Conservation (phyloP, 805 yeast species). For the Barnettozyma salicaria region DNA sequence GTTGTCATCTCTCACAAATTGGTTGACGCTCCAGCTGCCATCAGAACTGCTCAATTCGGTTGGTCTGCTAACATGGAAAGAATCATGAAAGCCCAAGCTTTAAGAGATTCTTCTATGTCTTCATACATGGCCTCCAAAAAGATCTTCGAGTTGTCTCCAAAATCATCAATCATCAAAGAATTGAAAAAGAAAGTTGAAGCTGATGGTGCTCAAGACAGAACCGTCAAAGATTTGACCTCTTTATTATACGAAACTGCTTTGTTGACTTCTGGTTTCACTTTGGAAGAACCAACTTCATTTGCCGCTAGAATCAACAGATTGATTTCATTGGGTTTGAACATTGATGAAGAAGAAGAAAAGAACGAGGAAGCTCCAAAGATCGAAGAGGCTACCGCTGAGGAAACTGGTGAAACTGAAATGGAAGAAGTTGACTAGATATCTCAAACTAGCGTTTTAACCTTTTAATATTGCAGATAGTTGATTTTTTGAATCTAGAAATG, state of each 20-base stretch:
- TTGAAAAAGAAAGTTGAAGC: constrained; percentile 94
- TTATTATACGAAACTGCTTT: constrained; percentile 96
- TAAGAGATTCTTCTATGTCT: constrained; percentile 98
- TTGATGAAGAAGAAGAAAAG: constrained; percentile 76
- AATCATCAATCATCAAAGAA: constrained; percentile 90
- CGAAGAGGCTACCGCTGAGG: constrained; percentile 70
- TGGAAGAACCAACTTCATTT: constrained; percentile 97
- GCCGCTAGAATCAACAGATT: constrained; percentile 98
- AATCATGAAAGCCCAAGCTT: constrained; percentile 99
- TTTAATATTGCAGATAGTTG: too few relatives aligned
- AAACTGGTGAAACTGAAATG: constrained; percentile 90
- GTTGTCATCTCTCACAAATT: constrained; percentile 97
- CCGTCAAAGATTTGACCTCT: constrained; percentile 95
- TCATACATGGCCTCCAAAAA: constrained; percentile 99
- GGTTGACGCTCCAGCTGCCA: constrained; percentile 99
- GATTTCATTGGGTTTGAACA: constrained; percentile 95
- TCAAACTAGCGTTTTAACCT: too few relatives aligned
- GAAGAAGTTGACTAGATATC: constrained; percentile 96
- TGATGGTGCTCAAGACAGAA: constrained; percentile 97
- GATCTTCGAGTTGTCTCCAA: constrained; percentile 98
- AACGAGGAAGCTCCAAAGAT: constrained; percentile 53
- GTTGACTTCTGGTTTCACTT: constrained; percentile 96
- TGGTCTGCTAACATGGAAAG: constrained; percentile 99
- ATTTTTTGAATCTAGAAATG: too few relatives aligned
- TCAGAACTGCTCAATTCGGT: constrained; percentile 99